phyloP scores from a whole-genome alignment of 129 eudicot genomes.

The Mikania micrantha region DNA sequence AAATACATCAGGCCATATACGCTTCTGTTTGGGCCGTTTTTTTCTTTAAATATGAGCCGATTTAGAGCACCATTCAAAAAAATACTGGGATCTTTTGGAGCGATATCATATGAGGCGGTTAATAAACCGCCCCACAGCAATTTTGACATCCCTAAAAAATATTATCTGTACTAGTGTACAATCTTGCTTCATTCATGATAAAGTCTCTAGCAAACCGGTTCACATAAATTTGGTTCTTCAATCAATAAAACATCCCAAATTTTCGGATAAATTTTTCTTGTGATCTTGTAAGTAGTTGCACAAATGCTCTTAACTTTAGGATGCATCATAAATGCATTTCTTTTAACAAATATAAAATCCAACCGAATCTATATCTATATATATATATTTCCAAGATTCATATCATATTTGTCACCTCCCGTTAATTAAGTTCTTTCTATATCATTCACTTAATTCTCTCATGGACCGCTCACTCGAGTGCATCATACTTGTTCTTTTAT shows the following conservation, averaged over 20 bases:
- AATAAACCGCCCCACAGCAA: no score
- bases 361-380: slow-evolving; percentile 1
- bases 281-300: slow-evolving; percentile 31
- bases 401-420: no score
- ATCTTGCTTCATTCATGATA: background rate
- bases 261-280: background rate
- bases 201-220: background rate
- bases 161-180: no score
- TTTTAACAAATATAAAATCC: slow-evolving; percentile 11
- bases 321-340: slow-evolving; percentile 34
- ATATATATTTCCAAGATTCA: background rate
- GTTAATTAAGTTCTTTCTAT: background rate
- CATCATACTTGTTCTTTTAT: slow-evolving; percentile 18
- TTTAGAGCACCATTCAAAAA: no score
- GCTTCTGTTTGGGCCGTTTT: no score
- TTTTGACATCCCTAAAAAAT: no score
- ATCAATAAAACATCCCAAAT: background rate
- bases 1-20: no score
- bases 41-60: no score
- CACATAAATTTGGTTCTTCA: background rate
- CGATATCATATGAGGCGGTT: no score
- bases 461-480: slow-evolving; percentile 20
- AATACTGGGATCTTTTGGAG: no score
- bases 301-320: slow-evolving; percentile 13
- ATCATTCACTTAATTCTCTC: slow-evolving; percentile 11